Conservation (phyloP, 768 basidiomycete species). For the Dacryopinax spathularia region DNA sequence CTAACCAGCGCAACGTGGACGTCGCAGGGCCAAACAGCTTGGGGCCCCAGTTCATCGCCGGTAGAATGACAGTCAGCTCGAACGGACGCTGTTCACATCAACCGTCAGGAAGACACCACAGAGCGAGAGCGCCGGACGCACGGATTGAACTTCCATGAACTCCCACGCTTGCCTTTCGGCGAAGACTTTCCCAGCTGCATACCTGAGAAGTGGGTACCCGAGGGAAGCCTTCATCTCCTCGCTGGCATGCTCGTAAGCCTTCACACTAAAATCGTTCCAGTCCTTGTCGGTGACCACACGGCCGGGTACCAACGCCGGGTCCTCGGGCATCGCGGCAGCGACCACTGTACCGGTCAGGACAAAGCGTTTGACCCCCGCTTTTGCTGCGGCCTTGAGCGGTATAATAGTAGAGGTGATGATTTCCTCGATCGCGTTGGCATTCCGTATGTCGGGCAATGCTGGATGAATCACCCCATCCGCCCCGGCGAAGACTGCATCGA, state of each 20-base stretch:
- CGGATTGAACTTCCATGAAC: neutral
- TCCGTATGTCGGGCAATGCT: neutral
- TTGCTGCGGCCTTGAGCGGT: neutral
- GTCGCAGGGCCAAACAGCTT: neutral
- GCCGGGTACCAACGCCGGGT: neutral
- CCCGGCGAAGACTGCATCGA: neutral
- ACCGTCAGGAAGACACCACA: neutral
- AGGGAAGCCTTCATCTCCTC: neutral
- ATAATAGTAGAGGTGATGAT: neutral
- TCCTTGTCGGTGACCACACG: neutral
- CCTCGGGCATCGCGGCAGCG: neutral
- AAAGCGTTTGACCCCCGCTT: neutral
- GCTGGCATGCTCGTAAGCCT: neutral
- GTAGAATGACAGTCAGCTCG: neutral
- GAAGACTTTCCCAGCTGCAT: neutral
- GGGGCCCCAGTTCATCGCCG: neutral
- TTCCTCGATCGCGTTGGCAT: neutral
- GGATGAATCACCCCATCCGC: neutral
- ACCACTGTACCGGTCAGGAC: neutral
- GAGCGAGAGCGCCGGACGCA: neutral
- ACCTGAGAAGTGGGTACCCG: neutral
- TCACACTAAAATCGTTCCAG: neutral
- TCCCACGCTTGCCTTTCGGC: neutral
- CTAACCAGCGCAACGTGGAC: neutral
- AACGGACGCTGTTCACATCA: neutral